Conservation (phyloP, 2,329 filamentous ascomycete genomes). For the Simplicillium aogashimaense region DNA sequence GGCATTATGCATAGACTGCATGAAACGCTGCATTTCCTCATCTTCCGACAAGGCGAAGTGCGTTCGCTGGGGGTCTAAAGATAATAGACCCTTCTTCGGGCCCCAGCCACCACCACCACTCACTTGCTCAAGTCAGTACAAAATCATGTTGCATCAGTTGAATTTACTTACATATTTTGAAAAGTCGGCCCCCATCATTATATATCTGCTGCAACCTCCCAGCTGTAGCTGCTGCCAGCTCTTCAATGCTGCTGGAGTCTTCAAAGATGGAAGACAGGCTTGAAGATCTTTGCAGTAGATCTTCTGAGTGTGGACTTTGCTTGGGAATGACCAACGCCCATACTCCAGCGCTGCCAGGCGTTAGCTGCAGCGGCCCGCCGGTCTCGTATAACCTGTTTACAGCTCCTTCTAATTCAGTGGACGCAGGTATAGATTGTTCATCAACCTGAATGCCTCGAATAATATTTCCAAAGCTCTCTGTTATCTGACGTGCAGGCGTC, state of each 20-base stretch:
- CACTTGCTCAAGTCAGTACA: slow-evolving; percentile 29
- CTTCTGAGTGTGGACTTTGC: slow-evolving; percentile 6
- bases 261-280: slow-evolving; percentile 3
- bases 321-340: slow-evolving; percentile 62
- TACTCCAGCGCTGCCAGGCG: slow-evolving; percentile 45
- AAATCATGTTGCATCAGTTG: slow-evolving; percentile 1
- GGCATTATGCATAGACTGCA: slow-evolving; percentile 32
- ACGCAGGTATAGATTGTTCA: slow-evolving; percentile 47
- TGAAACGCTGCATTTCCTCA: slow-evolving; percentile 43
- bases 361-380: slow-evolving; percentile 16
- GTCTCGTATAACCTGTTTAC: slow-evolving; percentile 49
- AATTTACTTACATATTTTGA: slow-evolving; percentile 29
- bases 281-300: slow-evolving; percentile 5
- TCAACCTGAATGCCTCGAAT: slow-evolving; percentile 50
- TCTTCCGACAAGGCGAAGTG: slow-evolving; percentile 36
- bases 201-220: slow-evolving; percentile 23
- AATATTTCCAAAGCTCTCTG: slow-evolving; percentile 68
- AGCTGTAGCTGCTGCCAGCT: slow-evolving; percentile 14
- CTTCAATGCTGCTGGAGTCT: slow-evolving; percentile 5
- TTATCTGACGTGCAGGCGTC: slow-evolving; percentile 51
- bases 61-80: slow-evolving; percentile 60
- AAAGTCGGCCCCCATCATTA: slow-evolving; percentile 32
- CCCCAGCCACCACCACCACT: slow-evolving; percentile 84
- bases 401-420: slow-evolving; percentile 57
- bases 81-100: slow-evolving; percentile 66